A percentile compares a stretch with the other conserved stretches of the same genome.
These are phyloP conservation scores for Cyberlindnera meyerae DNA, from an alignment of 805 yeast genomes.

Conservation along the genomic window DNA sequence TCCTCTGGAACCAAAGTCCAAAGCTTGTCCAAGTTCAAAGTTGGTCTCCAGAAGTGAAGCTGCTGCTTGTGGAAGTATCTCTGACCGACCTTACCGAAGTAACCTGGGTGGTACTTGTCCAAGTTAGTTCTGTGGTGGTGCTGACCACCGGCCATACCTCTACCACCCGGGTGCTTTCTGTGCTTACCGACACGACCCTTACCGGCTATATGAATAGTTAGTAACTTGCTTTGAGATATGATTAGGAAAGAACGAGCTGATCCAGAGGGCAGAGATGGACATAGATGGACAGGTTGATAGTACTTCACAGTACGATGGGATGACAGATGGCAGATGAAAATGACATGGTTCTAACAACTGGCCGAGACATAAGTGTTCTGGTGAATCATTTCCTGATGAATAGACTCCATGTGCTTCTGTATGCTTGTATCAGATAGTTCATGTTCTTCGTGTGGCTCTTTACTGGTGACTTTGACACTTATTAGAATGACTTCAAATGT, in stretches of 20 bases:
- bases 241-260: not conserved
- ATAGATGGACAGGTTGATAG: too few species aligned
- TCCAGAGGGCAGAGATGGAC: too few species aligned
- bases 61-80: constrained; percentile 97
- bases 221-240: constrained; percentile 12
- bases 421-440: too few species aligned
- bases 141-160: constrained; percentile 99
- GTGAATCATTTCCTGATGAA: too few species aligned
- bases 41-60: constrained; percentile 96
- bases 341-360: too few species aligned
- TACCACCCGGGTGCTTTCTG: constrained; percentile 99
- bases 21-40: constrained; percentile 95
- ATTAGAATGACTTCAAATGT: too few species aligned
- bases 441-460: too few species aligned
- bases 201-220: constrained; percentile 73
- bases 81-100: constrained; percentile 99
- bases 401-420: too few species aligned
- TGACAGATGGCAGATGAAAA: too few species aligned
- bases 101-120: constrained; percentile 99
- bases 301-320: too few species aligned
- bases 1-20: constrained; percentile 95
- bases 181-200: constrained; percentile 99
- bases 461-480: too few species aligned
- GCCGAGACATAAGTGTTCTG: too few species aligned
- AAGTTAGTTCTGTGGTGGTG: constrained; percentile 99